Conservation (phyloP, 2,329 filamentous ascomycete species). For the Xylaria sp. region DNA sequence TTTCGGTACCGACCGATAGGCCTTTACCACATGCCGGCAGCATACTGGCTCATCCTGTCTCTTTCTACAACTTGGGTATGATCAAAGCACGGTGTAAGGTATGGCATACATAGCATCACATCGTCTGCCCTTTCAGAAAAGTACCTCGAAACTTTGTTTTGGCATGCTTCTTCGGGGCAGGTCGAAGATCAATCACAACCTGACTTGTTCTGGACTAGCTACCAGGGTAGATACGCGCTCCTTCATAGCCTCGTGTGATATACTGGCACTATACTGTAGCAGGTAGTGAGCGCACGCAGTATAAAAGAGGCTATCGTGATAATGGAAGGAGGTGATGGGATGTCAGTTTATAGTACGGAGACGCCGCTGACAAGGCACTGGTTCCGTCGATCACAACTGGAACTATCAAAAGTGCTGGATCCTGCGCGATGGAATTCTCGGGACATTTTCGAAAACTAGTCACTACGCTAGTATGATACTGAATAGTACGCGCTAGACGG, state of each 20-base stretch:
- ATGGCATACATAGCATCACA: neutral
- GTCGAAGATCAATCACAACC: neutral
- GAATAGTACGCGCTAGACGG: neutral
- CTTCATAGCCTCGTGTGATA: neutral
- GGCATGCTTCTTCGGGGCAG: neutral
- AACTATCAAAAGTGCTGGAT: slow-evolving; percentile 10
- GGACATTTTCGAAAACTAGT: neutral
- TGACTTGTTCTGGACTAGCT: neutral
- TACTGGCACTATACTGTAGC: neutral
- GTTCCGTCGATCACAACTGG: slow-evolving; percentile 28
- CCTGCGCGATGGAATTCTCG: slow-evolving; percentile 12
- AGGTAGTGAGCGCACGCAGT: neutral
- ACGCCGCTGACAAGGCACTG: slow-evolving; percentile 12
- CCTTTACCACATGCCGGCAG: neutral
- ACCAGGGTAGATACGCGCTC: slow-evolving; percentile 4
- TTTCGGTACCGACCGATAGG: neutral
- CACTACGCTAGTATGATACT: neutral
- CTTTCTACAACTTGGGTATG: neutral
- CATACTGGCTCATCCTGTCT: neutral
- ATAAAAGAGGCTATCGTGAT: neutral
- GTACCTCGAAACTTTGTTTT: neutral
- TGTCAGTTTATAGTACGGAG: slow-evolving; percentile 11
- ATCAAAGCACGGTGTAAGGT: no score
- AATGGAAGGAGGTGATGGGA: neutral
- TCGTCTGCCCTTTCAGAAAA: neutral